Evolutionary conservation across 495 filamentous ascomycete genomes (phyloP), one percentile per base, ranked within the genome.

Genomic region (Tuber borchii): DNA sequence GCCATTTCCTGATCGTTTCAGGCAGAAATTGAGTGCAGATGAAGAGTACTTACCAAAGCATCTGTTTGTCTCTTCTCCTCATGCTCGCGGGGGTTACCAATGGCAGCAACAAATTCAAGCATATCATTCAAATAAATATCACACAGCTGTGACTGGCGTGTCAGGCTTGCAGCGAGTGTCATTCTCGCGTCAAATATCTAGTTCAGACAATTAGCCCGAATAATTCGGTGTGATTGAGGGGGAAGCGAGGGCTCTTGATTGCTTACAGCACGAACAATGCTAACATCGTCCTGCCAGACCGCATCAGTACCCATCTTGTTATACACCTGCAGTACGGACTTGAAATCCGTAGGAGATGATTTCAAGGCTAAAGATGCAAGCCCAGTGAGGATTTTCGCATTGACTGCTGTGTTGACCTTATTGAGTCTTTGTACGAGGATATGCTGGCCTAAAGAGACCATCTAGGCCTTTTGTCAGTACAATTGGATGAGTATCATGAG

Each of bases 341-440:
- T 90, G 79, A 97, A 93, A 80, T 98, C 94, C 6, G 89, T 84
- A 73, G 88, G 87, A 40, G 90, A 92, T 73, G 91, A 93, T 80
- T 86, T 90, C 16, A 93, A 83, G 37, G 93, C 92, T n/a, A 99
- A 84, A 8, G 87, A 83, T 45, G 94, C 93, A 39, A 93, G 89
- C 51, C 96, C 94, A 34, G 87, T 89, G 69, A 98, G 90, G 70
- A 98, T 95, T 73, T 90, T 90, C 19, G 91, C 88, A 85, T 97
- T 94, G 12, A 97, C 90, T 1, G 87, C 83, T 75, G 87, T 85
- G 81, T 88, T 94, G 51, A 97, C 87, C 81, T 94, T 95, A 14
- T 91, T 90, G 77, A 97, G 89, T 83, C 98, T 96, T 80, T 98
- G 95, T 12, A 97, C 85, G 26, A 99, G 88, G 92, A 98, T 97